Base-by-base conservation (phyloP, 768 basidiomycete species). In the Kwoniella sp. region DNA sequence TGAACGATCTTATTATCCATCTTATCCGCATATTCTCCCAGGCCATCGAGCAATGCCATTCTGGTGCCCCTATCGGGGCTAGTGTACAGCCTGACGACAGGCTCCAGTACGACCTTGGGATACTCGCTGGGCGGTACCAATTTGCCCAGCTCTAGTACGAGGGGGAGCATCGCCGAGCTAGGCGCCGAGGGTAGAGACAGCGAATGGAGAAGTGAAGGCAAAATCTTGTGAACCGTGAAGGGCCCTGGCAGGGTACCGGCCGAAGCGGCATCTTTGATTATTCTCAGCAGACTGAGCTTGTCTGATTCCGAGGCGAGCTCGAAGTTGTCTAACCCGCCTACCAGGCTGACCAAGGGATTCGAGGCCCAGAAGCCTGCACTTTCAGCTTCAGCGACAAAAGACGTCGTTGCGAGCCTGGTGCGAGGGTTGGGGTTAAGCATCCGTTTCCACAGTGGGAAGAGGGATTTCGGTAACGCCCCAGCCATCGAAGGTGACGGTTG, bases 1-100 rank as follows among this genome's bases (percentile, higher is more conserved):
- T 85, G 86, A 0, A 97, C 91, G 0, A 84, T 86, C 81, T 88
- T 90, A 77, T 89, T 88, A 75, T 96, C 93, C 59, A 99, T 81
- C 77, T 89, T 92, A 41, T 93, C 93, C 8, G 86, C 88, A 74
- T 92, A 97, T 61, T 91, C 89, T 1, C 86, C 83, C 37, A 99
- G 82, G 60, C 88, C 88, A 58, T 98, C 93, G 17, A 98, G 84
- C 53, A 99, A 82, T 4, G 93, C 94, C 90, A 99, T 95, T 30
- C 96, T 86, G 25, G 89, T 92, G 1, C 93, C 93, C 51, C 96
- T 86, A 80, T 99, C 96, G 0, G 93, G 90, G 70, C 89, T 94
- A 1, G 89, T 86, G 73, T 85, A 98, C 38, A 97, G 84, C 78
- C 89, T 91, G 48, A 92, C 85, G 1, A 99, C 84, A 0, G 95